Evolutionary conservation across 2,329 filamentous ascomycete species (phyloP).

Genomic region (Dothistroma pini): DNA sequence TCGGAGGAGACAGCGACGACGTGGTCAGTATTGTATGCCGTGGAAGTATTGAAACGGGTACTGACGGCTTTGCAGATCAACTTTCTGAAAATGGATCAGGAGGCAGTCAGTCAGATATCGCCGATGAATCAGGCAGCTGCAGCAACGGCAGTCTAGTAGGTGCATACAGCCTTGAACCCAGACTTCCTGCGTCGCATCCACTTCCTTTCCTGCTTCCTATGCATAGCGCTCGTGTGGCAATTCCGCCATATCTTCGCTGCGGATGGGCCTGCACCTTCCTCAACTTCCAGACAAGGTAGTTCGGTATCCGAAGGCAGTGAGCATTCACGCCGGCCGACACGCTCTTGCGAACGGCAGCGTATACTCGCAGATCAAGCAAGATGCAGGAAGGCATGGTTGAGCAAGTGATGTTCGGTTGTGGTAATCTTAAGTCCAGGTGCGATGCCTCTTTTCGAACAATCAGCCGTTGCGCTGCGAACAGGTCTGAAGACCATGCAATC

Average conservation of each 20-base stretch:
- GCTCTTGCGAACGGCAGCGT: not conserved
- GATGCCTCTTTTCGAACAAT: not conserved
- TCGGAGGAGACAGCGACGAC: conserved; percentile 66
- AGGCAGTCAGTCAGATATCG: conserved; percentile 21
- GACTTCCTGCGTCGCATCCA: not conserved
- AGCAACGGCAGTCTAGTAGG: not conserved
- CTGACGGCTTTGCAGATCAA: conserved; percentile 26
- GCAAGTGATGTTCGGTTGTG: not conserved
- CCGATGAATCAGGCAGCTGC: conserved; percentile 5
- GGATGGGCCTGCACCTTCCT: not conserved
- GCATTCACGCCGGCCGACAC: not conserved
- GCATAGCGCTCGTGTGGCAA: not conserved
- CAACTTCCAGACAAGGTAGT: not conserved
- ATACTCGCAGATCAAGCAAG: not conserved
- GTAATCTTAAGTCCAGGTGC: not conserved
- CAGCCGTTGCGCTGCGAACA: not conserved
- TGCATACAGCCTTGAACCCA: not conserved
- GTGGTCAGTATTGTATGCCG: conserved; percentile 53
- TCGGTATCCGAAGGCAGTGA: not conserved
- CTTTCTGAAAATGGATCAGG: conserved; percentile 30
- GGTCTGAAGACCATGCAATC: not conserved
- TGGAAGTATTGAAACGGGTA: not conserved
- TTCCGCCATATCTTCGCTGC: not conserved
- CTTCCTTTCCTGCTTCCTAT: not conserved
- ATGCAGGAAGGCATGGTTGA: not conserved